Conservation (phyloP, 2,329 filamentous ascomycete species). For the Nigrospora sphaerica region DNA sequence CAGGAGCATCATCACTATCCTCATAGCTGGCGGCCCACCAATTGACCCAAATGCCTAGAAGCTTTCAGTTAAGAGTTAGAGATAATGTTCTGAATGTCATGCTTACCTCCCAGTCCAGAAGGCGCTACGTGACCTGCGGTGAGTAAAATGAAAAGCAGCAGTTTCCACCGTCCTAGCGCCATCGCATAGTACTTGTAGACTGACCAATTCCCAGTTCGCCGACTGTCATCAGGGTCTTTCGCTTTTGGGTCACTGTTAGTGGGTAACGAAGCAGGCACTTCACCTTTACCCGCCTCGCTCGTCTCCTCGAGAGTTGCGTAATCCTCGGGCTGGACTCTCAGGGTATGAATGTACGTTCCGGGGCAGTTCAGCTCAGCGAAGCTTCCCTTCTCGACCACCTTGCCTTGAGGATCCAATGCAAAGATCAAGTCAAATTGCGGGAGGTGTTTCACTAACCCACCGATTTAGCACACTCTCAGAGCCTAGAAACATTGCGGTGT, state of each 20-base stretch:
- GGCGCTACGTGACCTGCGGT: neutral
- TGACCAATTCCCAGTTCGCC: constrained; percentile 3
- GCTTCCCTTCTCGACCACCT: constrained; percentile 22
- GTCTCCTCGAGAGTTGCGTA: neutral
- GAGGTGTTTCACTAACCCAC: constrained; percentile 7
- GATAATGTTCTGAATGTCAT: neutral
- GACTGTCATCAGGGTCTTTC: neutral
- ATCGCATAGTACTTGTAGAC: constrained; percentile 3
- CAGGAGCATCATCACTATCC: neutral
- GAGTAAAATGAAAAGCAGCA: neutral
- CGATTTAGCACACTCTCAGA: neutral
- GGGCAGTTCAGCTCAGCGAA: constrained; percentile 21
- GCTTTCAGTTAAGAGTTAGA: neutral
- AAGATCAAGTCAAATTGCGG: constrained; percentile 26
- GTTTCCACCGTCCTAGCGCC: neutral
- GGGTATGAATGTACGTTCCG: constrained; percentile 22
- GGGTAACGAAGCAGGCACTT: neutral
- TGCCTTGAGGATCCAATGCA: constrained; percentile 18
- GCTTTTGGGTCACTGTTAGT: neutral
- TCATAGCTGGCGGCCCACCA: constrained; percentile 11
- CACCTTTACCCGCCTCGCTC: neutral
- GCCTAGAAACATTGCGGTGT: neutral
- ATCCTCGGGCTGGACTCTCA: constrained; percentile 10
- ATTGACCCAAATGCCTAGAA: constrained; percentile 14
- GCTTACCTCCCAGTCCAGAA: constrained; percentile 2